Conservation (phyloP, 2,329 filamentous ascomycete species). For the Phaeophleospora eucalypticola region DNA sequence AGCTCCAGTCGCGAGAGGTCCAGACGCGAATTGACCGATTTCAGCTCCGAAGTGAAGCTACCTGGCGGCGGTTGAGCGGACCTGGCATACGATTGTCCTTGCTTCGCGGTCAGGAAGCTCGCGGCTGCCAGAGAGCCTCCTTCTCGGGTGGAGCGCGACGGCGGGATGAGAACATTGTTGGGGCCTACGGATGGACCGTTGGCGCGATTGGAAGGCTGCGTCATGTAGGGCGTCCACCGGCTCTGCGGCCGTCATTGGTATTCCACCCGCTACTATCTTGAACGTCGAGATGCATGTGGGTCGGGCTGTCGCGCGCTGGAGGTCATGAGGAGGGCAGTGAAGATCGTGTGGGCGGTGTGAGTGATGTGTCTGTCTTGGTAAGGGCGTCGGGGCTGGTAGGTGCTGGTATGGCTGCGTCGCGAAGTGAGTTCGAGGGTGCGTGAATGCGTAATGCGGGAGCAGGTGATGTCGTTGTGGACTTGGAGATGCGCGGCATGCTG, state of each 20-base stretch:
- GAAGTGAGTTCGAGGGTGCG: neutral
- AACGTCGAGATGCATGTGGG: slow-evolving; percentile 21
- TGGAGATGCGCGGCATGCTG: neutral
- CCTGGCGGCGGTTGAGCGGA: slow-evolving; percentile 64
- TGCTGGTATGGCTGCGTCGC: neutral
- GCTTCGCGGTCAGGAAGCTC: slow-evolving; percentile 53
- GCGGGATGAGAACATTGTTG: slow-evolving; percentile 37
- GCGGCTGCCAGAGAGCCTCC: slow-evolving; percentile 52
- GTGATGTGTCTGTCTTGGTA: neutral
- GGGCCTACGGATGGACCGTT: slow-evolving; percentile 29
- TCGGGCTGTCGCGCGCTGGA: slow-evolving; percentile 6
- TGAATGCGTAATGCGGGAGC: no score
- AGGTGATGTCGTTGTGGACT: neutral
- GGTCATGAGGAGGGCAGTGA: neutral
- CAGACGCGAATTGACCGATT: slow-evolving; percentile 64
- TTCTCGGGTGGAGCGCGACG: slow-evolving; percentile 46
- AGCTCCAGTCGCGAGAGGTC: slow-evolving; percentile 55
- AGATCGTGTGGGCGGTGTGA: neutral
- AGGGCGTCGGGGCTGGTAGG: neutral
- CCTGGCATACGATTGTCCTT: slow-evolving; percentile 61
- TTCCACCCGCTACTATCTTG: slow-evolving; percentile 14
- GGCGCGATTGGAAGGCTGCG: slow-evolving; percentile 27
- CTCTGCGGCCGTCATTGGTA: slow-evolving; percentile 19
- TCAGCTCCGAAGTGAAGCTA: slow-evolving; percentile 85
- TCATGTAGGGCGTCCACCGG: slow-evolving; percentile 22